Evolutionary conservation across 257 asterid genomes (phyloP).

Genomic region (Jaltomata sinuosa): DNA sequence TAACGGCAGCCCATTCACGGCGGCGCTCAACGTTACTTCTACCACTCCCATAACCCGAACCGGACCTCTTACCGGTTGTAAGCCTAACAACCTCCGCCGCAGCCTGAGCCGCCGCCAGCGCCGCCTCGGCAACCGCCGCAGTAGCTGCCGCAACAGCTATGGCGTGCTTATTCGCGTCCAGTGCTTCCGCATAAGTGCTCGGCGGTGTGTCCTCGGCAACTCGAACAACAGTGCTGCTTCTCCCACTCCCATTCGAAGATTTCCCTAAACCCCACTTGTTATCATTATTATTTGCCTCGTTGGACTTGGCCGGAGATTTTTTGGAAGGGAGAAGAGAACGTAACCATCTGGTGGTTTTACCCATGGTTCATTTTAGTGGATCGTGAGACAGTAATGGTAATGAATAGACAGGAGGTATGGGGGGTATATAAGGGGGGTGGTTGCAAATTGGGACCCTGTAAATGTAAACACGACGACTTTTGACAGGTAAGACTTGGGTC

Average conservation of each 20-base stretch:
- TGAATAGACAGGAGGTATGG: slow-evolving; percentile 6
- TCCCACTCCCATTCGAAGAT: slow-evolving; percentile 12
- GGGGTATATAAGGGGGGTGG: slow-evolving; percentile 19
- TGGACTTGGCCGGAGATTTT: slow-evolving; percentile 15
- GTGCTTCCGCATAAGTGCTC: slow-evolving; percentile 32
- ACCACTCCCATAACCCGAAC: not conserved
- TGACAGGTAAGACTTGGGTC: slow-evolving; percentile 41
- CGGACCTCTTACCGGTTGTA: slow-evolving; percentile 56
- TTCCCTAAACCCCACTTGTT: slow-evolving; percentile 16
- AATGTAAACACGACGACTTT: slow-evolving; percentile 31
- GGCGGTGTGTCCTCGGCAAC: slow-evolving; percentile 15
- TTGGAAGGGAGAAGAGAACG: slow-evolving; percentile 46
- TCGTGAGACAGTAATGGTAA: not conserved
- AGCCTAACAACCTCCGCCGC: slow-evolving; percentile 87
- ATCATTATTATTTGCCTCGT: slow-evolving; percentile 11
- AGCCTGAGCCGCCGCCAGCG: slow-evolving; percentile 95
- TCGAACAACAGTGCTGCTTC: too few species aligned
- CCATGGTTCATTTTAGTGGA: slow-evolving; percentile 31
- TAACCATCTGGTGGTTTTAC: slow-evolving; percentile 56
- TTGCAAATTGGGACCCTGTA: slow-evolving; percentile 27
- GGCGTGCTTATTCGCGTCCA: slow-evolving; percentile 80
- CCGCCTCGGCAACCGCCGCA: slow-evolving; percentile 97
- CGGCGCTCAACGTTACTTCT: slow-evolving; percentile 28
- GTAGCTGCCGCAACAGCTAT: slow-evolving; percentile 98
- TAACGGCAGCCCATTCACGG: slow-evolving; percentile 57